Conservation (phyloP, 208 protist species). For the Trypanosoma mega region DNA sequence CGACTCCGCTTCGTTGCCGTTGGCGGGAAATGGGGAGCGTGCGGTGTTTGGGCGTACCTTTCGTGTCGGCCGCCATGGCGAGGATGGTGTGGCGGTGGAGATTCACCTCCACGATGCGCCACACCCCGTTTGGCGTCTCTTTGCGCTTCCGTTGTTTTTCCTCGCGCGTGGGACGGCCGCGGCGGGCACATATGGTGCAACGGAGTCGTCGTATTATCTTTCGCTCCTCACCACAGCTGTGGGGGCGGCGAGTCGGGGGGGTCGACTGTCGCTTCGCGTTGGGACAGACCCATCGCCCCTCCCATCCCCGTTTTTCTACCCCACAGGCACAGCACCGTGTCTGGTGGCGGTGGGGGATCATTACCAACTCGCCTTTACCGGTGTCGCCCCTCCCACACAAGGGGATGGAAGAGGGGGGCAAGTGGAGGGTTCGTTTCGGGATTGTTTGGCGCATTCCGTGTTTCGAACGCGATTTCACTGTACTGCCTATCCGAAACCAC, state of each 20-base stretch:
- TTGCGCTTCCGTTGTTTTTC: constrained; percentile 72
- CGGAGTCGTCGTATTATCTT: constrained; percentile 65
- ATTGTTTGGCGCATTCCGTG: constrained; percentile 39
- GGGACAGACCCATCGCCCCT: constrained; percentile 15
- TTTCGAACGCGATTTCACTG: constrained; percentile 50
- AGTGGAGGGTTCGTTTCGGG: constrained; percentile 8
- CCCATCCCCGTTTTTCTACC: constrained; percentile 51
- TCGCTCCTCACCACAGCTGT: constrained; percentile 76
- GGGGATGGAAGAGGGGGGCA: neutral
- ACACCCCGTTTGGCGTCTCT: constrained; percentile 57
- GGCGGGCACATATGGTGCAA: constrained; percentile 30
- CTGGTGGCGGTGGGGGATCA: constrained; percentile 66
- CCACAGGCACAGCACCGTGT: constrained; percentile 56
- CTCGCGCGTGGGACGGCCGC: constrained; percentile 44
- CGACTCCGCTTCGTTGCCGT: too few relatives aligned
- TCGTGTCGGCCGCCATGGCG: neutral
- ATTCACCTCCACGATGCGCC: constrained; percentile 53
- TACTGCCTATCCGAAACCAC: constrained; percentile 36
- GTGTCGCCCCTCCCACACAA: constrained; percentile 38
- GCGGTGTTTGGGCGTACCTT: constrained; percentile 16
- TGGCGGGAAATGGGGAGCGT: neutral
- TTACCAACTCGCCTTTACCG: constrained; percentile 57
- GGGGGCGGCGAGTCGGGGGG: constrained; percentile 42
- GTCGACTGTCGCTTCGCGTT: constrained; percentile 17
- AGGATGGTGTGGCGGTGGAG: constrained; percentile 45